Base-by-base conservation (phyloP, 148 eudicot genomes). In the Pouteria glomerata region DNA sequence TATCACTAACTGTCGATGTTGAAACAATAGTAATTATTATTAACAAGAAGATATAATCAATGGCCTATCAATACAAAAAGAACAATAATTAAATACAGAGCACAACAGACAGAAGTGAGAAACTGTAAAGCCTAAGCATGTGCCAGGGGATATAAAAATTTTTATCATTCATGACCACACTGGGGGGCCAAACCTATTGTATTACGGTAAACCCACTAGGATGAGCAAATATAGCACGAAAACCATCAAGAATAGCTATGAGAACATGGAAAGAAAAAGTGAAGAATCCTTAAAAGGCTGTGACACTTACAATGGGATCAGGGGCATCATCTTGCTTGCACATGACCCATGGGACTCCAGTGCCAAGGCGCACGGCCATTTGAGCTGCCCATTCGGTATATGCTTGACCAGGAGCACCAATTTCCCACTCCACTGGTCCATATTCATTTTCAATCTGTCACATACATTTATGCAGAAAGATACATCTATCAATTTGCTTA, bases 281-380 rank as follows among this genome's bases (percentile, higher is more conserved):
- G 15, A 35, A 16, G 35, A 63, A 26, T 55, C 45, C 18, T 0
- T 1, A 62, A 47, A 8, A 21, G 6, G 15, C 0, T 26, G 66
- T 7, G 56, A 69, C 23, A 80, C 96, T 83, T 84, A 89, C 98
- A 76, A 89, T 66, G 19, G 97, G 97, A 77, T 94, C 98, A 27
- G 97, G 98, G 34, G 98, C 97, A 85, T 91, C 98, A 68, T 87
- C 92, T 76, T 94, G 97, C 84, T 91, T 89, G 86, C 98, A 94
- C 98, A 94, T 94, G 73, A 91, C 81, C 98, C 98, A 94, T 39
- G 98, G 98, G 31, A 91, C 97, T 58, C 97, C 98, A 6, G 96
- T 91, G 67, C 78, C 77, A n/a, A 85, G 86, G 59, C 81, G 89
- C 26, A 89, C 74, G 21, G 97, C 98, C 97, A 94, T 89, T 70